A percentile compares a stretch with the other conserved stretches of the same genome.
Evolutionary conservation across 192 early-diverging fungal species (phyloP).

Genomic region (Obelidium mucronatum): DNA sequence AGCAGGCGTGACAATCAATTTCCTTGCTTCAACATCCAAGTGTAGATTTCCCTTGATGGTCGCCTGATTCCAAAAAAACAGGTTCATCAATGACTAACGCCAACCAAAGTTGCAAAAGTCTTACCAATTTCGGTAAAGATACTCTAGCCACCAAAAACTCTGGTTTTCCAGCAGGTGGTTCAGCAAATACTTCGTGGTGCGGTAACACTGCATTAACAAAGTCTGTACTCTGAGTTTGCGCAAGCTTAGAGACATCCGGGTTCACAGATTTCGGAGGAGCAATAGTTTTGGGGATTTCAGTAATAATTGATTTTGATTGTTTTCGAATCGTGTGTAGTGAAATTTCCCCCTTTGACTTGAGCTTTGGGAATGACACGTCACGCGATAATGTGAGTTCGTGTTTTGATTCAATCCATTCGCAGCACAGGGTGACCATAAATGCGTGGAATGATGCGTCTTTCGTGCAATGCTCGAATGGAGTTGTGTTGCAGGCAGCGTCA

Average conservation of each 20-base stretch:
- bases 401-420: constrained; percentile 73
- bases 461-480: constrained; percentile 56
- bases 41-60: constrained; percentile 5
- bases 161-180: constrained; percentile 6
- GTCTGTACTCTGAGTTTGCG: not conserved
- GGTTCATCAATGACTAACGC: not conserved
- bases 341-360: constrained; percentile 61
- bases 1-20: constrained; percentile 4
- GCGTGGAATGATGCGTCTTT: constrained; percentile 66
- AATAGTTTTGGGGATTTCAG: constrained; percentile 20
- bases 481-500: constrained; percentile 72
- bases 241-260: not conserved
- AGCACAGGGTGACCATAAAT: constrained; percentile 70
- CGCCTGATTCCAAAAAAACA: not conserved
- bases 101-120: not conserved
- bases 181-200: constrained; percentile 25
- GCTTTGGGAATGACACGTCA: constrained; percentile 58
- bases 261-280: not conserved
- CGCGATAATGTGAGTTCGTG: constrained; percentile 59
- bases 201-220: not conserved
- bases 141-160: constrained; percentile 33
- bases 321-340: constrained; percentile 52
- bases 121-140: constrained; percentile 26
- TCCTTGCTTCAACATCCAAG: constrained; percentile 17
- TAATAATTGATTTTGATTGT: constrained; percentile 36